Evolutionary conservation across 257 asterid genomes (phyloP), one percentile per base, ranked within the genome.

Genomic region (Nemophila menziesii): DNA sequence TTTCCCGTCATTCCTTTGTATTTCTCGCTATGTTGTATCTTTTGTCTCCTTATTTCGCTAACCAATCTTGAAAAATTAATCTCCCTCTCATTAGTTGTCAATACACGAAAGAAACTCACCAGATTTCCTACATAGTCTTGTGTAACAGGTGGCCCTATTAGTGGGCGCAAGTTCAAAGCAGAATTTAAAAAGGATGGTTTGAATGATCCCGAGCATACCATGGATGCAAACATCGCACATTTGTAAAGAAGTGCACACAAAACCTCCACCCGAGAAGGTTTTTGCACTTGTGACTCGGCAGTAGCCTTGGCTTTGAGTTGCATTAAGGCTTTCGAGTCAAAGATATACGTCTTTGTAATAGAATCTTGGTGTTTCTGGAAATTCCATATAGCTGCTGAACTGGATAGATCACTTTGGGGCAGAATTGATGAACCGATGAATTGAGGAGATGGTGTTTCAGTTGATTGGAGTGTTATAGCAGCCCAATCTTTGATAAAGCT

Each of bases 401-500:
- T 4, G 15, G 54, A 22, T 7, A 33, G 24, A 13, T 18, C 27
- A 33, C 36, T 12, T 8, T 34, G 56, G 1, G 49, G 51, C 11
- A 40, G 21, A 11, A 57, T 17, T 0, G 51, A 58, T 7, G 41
- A 18, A 0, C 47, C 41, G 2, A 50, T 24, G 44, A 43, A 34
- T 1, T 6, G 6, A 10, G 52, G 45, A 29, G 12, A 2, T 29
- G 36, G 36, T 16, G 17, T 7, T 0, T 5, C 24, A 0, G 5
- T 33, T 7, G 13, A 18, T 27, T 18, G 46, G 23, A 46, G 52
- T 1, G 37, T 16, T 2, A 29, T 33, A 12, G 24, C 40, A 0
- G 47, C 52, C 64, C 64, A 58, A 6, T 49, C 55, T 4, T 39
- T 49, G 5, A 57, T 0, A 16, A 57, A 57, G 0, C 23, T 49